Evolutionary conservation across 2,329 filamentous ascomycete genomes (phyloP).

Genomic region (Hymenoscyphus fraxineus): DNA sequence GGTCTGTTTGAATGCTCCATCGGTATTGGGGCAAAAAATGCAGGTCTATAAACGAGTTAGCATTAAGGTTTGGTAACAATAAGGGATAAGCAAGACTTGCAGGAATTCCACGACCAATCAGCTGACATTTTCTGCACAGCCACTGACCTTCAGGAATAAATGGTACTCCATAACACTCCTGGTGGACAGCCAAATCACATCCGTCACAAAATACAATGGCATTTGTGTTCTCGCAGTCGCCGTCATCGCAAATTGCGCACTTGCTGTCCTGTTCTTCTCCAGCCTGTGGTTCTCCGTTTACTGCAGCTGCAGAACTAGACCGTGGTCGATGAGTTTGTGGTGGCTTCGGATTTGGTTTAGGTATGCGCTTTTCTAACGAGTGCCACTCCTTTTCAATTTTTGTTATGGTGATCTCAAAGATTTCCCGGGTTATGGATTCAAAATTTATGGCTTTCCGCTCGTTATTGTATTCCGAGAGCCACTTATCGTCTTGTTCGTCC

Average conservation of each 20-base stretch:
- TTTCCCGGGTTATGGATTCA: slow-evolving; percentile 82
- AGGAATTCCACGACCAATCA: slow-evolving; percentile 87
- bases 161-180: slow-evolving; percentile 97
- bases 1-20: slow-evolving; percentile 97
- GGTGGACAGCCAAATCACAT: slow-evolving; percentile 94
- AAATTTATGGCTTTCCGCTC: slow-evolving; percentile 70
- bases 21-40: slow-evolving; percentile 97
- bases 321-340: slow-evolving; percentile 90
- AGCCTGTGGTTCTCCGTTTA: slow-evolving; percentile 84
- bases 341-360: slow-evolving; percentile 93
- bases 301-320: slow-evolving; percentile 89
- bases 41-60: slow-evolving; percentile 59
- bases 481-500: slow-evolving; percentile 98
- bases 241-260: slow-evolving; percentile 96
- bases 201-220: slow-evolving; percentile 99
- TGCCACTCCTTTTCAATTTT: slow-evolving; percentile 99
- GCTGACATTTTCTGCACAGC: slow-evolving; percentile 94
- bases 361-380: slow-evolving; percentile 90
- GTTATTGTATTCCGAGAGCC: slow-evolving; percentile 80
- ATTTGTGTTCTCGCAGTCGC: slow-evolving; percentile 99
- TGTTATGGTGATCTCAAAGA: slow-evolving; percentile 97
- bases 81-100: slow-evolving; percentile 45
- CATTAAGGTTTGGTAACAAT: neutral
- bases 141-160: slow-evolving; percentile 99
- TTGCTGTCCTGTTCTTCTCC: slow-evolving; percentile 96